These are phyloP conservation scores for Rhizoctonia solani DNA, from an alignment of 1,284 basidiomycete species.

Conservation along the genomic window DNA sequence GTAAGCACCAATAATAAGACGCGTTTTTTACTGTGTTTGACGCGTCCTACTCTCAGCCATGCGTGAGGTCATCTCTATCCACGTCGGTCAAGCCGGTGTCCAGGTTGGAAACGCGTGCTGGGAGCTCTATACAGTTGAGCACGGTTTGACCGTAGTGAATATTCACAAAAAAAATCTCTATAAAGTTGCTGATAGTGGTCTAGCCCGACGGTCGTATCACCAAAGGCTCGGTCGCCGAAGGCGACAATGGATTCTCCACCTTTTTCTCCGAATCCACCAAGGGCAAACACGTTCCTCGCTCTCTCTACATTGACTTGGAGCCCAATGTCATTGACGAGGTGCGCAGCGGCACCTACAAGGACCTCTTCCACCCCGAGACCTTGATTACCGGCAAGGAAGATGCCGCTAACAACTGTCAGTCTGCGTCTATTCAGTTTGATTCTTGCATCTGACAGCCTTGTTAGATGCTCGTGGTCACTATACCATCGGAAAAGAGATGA, in stretches of 20 bases:
- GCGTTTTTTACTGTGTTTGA: neutral
- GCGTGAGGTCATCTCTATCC: slow-evolving; percentile 81
- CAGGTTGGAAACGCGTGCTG: slow-evolving; percentile 93
- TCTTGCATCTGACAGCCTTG: slow-evolving; percentile 28
- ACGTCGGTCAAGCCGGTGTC: slow-evolving; percentile 94
- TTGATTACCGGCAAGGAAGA: slow-evolving; percentile 99
- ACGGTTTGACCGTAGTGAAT: slow-evolving; percentile 93
- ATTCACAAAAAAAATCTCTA: too few relatives aligned
- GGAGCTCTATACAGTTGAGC: slow-evolving; percentile 99
- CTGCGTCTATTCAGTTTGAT: slow-evolving; percentile 36
- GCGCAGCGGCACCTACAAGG: slow-evolving; percentile 90
- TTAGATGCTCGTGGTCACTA: slow-evolving; percentile 98
- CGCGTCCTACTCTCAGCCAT: slow-evolving; percentile 31
- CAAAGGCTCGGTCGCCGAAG: slow-evolving; percentile 71
- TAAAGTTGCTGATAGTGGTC: too few relatives aligned
- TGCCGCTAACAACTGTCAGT: slow-evolving; percentile 96
- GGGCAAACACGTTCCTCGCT: slow-evolving; percentile 97
- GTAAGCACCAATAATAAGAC: neutral
- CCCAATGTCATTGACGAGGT: slow-evolving; percentile 97
- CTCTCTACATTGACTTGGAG: slow-evolving; percentile 96
- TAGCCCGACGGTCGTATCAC: slow-evolving; percentile 91
- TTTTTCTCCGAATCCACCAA: slow-evolving; percentile 71
- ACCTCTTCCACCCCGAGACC: slow-evolving; percentile 98
- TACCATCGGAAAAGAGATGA: slow-evolving; percentile 91
- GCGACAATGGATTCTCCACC: slow-evolving; percentile 93